phyloP scores from a whole-genome alignment of 257 asterid species.

The Eucommia ulmoides region DNA sequence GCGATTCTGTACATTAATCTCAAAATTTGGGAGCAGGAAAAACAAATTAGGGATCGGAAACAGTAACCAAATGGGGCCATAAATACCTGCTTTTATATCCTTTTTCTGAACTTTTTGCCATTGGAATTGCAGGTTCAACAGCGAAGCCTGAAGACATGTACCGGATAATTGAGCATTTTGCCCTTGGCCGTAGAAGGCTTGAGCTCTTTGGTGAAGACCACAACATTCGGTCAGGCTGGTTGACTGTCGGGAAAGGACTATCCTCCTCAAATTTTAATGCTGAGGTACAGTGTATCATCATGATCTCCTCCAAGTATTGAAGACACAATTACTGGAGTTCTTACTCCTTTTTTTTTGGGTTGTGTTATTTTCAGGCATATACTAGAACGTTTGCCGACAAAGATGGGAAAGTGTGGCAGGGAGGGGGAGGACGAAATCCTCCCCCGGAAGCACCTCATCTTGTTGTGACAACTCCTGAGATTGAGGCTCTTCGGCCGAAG shows the following conservation, averaged over 20 bases:
- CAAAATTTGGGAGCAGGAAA: too few relatives aligned
- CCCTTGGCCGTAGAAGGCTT: slow-evolving; percentile 96
- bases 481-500: slow-evolving; percentile 87
- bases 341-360: too few relatives aligned
- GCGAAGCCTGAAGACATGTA: slow-evolving; percentile 99
- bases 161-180: slow-evolving; percentile 95
- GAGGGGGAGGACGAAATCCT: slow-evolving; percentile 97
- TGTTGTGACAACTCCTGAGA: slow-evolving; percentile 82
- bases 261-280: slow-evolving; percentile 81
- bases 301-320: slow-evolving; percentile 6
- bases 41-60: too few relatives aligned
- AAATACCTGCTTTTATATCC: too few relatives aligned
- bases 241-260: slow-evolving; percentile 88
- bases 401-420: slow-evolving; percentile 93
- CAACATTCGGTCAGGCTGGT: slow-evolving; percentile 96
- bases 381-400: slow-evolving; percentile 51
- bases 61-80: too few relatives aligned
- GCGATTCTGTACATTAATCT: too few relatives aligned
- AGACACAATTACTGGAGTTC: slow-evolving; percentile 6
- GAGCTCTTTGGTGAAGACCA: slow-evolving; percentile 99
- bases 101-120: too few relatives aligned
- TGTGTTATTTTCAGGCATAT: slow-evolving; percentile 66
- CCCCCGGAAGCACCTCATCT: slow-evolving; percentile 98
- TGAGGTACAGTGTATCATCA: slow-evolving; percentile 34
- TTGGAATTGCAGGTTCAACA: slow-evolving; percentile 58